Evolutionary conservation across 2,329 filamentous ascomycete species (phyloP).

Genomic region (Microcyclospora pomicola): DNA sequence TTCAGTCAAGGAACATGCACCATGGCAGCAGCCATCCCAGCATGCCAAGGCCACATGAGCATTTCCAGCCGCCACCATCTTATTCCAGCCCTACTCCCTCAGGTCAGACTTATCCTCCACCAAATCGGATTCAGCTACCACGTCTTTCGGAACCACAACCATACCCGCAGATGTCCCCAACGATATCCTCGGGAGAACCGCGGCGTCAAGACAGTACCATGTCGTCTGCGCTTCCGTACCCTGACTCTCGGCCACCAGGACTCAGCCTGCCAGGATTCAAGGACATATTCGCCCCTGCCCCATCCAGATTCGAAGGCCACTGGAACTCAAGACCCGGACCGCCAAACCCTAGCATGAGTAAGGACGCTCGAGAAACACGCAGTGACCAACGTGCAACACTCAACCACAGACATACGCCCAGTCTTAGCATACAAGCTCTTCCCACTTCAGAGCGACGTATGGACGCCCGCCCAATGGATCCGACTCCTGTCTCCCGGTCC

Average conservation of each 20-base stretch:
- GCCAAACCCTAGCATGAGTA: constrained; percentile 1
- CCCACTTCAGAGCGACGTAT: constrained; percentile 9
- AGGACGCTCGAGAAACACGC: constrained; percentile 2
- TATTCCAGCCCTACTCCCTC: too few relatives aligned
- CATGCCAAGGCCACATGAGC: too few relatives aligned
- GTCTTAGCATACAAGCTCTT: constrained; percentile 11
- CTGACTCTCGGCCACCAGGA: constrained; percentile 11
- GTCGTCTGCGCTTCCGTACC: constrained; percentile 8
- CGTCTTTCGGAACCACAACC: constrained; percentile 16
- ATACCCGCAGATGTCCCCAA: constrained; percentile 7
- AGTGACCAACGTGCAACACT: background rate
- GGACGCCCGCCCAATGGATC: constrained; percentile 17
- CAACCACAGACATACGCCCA: constrained; percentile 8
- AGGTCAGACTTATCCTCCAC: too few relatives aligned
- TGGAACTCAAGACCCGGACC: constrained; percentile 3
- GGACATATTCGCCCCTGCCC: constrained; percentile 16
- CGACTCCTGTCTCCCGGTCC: constrained; percentile 14
- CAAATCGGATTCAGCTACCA: constrained; percentile 9
- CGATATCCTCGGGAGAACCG: constrained; percentile 6
- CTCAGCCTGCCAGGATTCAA: constrained; percentile 17
- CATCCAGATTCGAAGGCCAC: constrained; percentile 5
- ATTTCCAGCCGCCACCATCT: too few relatives aligned
- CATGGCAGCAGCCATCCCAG: too few relatives aligned
- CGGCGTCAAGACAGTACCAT: constrained; percentile 6
- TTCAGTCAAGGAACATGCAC: too few relatives aligned